A percentile compares a stretch with the other conserved stretches of the same genome.
phyloP scores from a whole-genome alignment of 495 filamentous ascomycete genomes.

The Lasiosphaeria ovina region DNA sequence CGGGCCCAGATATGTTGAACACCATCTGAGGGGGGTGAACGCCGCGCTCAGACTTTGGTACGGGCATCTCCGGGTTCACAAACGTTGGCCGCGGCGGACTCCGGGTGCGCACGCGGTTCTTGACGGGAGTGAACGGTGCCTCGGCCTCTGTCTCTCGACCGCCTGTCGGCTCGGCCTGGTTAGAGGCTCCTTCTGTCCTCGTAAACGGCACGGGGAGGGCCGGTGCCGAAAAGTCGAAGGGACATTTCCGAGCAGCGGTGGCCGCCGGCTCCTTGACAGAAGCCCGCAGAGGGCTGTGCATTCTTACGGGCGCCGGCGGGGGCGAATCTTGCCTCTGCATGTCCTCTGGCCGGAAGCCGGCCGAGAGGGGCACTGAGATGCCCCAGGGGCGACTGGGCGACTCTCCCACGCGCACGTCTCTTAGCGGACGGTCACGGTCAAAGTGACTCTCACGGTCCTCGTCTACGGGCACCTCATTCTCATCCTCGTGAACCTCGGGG shows the following conservation, averaged over 20 bases:
- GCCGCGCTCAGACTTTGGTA: slow-evolving; percentile 15
- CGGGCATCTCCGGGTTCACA: slow-evolving; percentile 32
- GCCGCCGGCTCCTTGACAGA: slow-evolving; percentile 21
- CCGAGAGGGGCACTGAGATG: slow-evolving; percentile 60
- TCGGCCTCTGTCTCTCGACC: slow-evolving; percentile 17
- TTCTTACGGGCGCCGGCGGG: slow-evolving; percentile 39
- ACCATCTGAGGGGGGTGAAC: slow-evolving; percentile 56
- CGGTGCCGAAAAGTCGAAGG: slow-evolving; percentile 47
- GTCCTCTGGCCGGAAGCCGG: slow-evolving; percentile 21
- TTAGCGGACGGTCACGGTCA: slow-evolving; percentile 76
- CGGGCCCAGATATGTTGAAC: slow-evolving; percentile 71
- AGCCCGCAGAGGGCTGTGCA: slow-evolving; percentile 28
- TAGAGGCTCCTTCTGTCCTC: slow-evolving; percentile 23
- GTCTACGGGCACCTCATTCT: slow-evolving; percentile 36
- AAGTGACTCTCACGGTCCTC: slow-evolving; percentile 62
- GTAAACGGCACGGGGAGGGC: slow-evolving; percentile 17
- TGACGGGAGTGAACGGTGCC: slow-evolving; percentile 22
- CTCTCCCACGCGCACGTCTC: slow-evolving; percentile 83
- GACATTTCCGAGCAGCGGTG: slow-evolving; percentile 36
- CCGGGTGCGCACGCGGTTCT: slow-evolving; percentile 14
- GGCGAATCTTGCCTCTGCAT: slow-evolving; percentile 38
- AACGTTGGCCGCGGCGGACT: slow-evolving; percentile 38
- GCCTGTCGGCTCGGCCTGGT: slow-evolving; percentile 13
- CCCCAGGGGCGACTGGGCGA: slow-evolving; percentile 90
- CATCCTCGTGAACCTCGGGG: slow-evolving; percentile 25